phyloP scores from a whole-genome alignment of 306 rosid species.

The Hippophae rhamnoides region DNA sequence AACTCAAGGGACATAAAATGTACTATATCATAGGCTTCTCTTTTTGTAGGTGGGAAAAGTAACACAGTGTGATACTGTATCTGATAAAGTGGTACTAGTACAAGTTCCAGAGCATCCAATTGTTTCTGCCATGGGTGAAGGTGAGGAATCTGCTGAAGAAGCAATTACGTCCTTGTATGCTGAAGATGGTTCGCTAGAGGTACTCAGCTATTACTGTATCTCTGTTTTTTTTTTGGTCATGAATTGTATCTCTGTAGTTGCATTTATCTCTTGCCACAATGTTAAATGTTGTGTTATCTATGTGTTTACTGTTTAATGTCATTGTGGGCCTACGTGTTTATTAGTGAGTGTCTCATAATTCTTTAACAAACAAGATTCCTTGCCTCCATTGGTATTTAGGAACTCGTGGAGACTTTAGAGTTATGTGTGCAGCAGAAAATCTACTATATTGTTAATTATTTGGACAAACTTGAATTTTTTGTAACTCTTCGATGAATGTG shows the following conservation, averaged over 20 bases:
- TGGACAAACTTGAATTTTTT: no score
- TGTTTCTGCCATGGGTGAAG: conserved; percentile 40
- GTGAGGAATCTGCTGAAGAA: conserved; percentile 37
- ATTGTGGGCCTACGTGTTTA: no score
- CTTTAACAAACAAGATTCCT: no score
- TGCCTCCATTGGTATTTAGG: no score
- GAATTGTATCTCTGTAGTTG: neutral
- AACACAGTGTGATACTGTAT: conserved; percentile 36
- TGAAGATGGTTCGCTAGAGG: conserved; percentile 93
- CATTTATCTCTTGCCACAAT: neutral
- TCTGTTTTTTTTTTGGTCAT: neutral
- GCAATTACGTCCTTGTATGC: conserved; percentile 30
- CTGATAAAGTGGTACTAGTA: conserved; percentile 46
- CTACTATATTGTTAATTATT: no score
- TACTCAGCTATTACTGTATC: conserved; percentile 13
- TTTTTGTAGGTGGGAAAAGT: conserved; percentile 69
- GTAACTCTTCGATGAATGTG: no score
- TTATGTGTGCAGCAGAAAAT: no score
- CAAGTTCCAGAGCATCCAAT: conserved; percentile 66
- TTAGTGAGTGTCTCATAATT: no score
- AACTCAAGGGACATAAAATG: conserved; percentile 3
- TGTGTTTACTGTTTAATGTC: no score
- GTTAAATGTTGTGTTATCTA: no score
- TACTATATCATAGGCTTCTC: conserved; percentile 11
- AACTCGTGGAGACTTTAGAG: no score